phyloP scores from a whole-genome alignment of 1,284 basidiomycete species.

The Salmacisia buchloeana region DNA sequence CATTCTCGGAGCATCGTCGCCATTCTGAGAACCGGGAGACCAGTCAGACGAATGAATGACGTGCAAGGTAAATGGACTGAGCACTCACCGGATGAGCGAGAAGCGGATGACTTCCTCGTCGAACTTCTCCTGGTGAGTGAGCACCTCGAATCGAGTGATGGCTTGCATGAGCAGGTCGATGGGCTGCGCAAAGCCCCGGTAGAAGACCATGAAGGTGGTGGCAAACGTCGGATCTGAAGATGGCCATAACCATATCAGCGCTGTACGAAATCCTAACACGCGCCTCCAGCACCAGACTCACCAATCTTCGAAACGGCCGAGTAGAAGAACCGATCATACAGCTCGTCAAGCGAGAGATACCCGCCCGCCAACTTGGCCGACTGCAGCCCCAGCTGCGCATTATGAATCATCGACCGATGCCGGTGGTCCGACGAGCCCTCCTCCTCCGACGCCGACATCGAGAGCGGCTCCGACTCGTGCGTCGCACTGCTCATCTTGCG shows the following conservation, averaged over 20 bases:
- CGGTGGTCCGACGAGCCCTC: slow-evolving; percentile 1
- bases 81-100: slow-evolving; percentile 24
- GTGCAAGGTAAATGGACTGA: neutral
- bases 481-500: slow-evolving; percentile 38
- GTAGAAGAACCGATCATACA: slow-evolving; percentile 44
- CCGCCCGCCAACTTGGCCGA: slow-evolving; percentile 33
- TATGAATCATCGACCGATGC: slow-evolving; percentile 21
- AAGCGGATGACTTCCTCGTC: slow-evolving; percentile 36
- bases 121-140: slow-evolving; percentile 26
- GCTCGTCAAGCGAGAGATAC: slow-evolving; percentile 40
- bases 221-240: slow-evolving; percentile 22
- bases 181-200: slow-evolving; percentile 38
- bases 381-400: slow-evolving; percentile 33
- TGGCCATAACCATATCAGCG: neutral
- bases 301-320: slow-evolving; percentile 37
- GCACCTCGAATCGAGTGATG: slow-evolving; percentile 30
- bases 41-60: neutral
- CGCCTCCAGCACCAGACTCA: neutral
- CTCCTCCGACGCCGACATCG: neutral
- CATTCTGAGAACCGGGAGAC: slow-evolving; percentile 11
- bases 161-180: slow-evolving; percentile 37
- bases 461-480: neutral
- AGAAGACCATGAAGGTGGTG: slow-evolving; percentile 43
- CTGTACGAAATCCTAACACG: neutral
- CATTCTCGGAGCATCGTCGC: slow-evolving; percentile 40